Percentiles rank a stretch among this genome's conserved stretches.
Conservation (phyloP, 345 rosid genomes). For the Sonneratia caseolaris region DNA sequence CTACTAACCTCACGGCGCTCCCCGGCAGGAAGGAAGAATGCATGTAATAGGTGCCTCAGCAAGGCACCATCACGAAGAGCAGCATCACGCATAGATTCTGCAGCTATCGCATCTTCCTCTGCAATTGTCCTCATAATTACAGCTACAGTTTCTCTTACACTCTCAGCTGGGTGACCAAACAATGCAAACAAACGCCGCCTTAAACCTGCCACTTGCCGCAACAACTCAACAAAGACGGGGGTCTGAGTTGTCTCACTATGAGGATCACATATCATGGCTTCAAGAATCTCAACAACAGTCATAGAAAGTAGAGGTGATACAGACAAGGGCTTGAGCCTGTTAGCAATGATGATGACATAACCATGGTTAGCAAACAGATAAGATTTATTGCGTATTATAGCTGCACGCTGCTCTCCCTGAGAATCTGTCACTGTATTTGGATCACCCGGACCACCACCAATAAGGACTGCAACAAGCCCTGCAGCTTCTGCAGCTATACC, state of each 20-base stretch:
- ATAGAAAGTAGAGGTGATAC: constrained; percentile 90
- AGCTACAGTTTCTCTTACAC: constrained; percentile 91
- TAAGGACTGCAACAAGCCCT: constrained; percentile 73
- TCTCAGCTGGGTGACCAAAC: constrained; percentile 99
- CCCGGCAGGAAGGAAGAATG: constrained; percentile 77
- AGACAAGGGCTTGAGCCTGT: constrained; percentile 88
- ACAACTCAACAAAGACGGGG: constrained; percentile 89
- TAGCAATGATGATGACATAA: constrained; percentile 67
- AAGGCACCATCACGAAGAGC: constrained; percentile 98
- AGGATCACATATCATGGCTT: constrained; percentile 98
- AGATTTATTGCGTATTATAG: constrained; percentile 92
- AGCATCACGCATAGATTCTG: constrained; percentile 99
- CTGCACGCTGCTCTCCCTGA: constrained; percentile 89
- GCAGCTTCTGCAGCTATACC: constrained; percentile 94
- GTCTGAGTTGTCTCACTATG: constrained; percentile 97
- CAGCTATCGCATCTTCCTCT: constrained; percentile 99
- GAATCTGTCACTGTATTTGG: constrained; percentile 50
- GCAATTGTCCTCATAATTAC: constrained; percentile 98
- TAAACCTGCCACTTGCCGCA: constrained; percentile 93
- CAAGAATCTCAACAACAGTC: constrained; percentile 95
- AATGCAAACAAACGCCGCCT: constrained; percentile 92
- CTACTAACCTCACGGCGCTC: constrained; percentile 94
- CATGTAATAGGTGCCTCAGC: constrained; percentile 89
- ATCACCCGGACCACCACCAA: constrained; percentile 80
- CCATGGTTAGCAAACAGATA: constrained; percentile 72